These are phyloP conservation scores for Trypanosoma brucei DNA, from an alignment of 208 protist genomes.

Conservation along the genomic window DNA sequence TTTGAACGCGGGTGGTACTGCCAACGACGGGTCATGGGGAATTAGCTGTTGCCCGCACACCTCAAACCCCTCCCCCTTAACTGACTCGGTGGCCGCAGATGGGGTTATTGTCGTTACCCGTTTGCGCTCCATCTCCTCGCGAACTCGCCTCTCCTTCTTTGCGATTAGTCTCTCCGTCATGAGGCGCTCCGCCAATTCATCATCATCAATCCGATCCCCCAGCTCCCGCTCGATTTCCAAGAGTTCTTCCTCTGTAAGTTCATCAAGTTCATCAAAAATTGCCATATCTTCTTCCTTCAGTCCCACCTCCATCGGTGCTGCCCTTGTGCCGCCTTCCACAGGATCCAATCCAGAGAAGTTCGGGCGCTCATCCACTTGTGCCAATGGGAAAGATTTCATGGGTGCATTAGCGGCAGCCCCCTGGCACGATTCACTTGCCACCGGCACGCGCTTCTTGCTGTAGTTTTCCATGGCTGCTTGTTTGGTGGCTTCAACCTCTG, in stretches of 20 bases:
- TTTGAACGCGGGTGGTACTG: background rate
- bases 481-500: slow-evolving; percentile 28
- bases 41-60: background rate
- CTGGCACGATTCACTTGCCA: background rate
- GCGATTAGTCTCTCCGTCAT: slow-evolving; percentile 78
- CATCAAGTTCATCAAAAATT: slow-evolving; percentile 71
- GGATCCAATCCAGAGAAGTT: background rate
- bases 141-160: slow-evolving; percentile 76
- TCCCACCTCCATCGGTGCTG: background rate
- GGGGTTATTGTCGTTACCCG: background rate
- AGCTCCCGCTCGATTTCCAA: slow-evolving; percentile 68
- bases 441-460: background rate
- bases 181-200: slow-evolving; percentile 62
- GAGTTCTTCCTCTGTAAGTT: slow-evolving; percentile 80
- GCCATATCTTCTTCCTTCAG: slow-evolving; percentile 27
- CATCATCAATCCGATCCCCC: slow-evolving; percentile 59
- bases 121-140: slow-evolving; percentile 28
- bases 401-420: background rate
- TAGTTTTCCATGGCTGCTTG: background rate
- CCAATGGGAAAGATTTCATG: background rate
- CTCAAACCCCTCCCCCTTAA: background rate
- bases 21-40: background rate
- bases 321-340: too few relatives aligned
- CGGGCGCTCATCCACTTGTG: background rate
- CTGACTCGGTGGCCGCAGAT: background rate